These are phyloP conservation scores for Barnettozyma populi DNA, from an alignment of 805 yeast species.

Conservation along the genomic window DNA sequence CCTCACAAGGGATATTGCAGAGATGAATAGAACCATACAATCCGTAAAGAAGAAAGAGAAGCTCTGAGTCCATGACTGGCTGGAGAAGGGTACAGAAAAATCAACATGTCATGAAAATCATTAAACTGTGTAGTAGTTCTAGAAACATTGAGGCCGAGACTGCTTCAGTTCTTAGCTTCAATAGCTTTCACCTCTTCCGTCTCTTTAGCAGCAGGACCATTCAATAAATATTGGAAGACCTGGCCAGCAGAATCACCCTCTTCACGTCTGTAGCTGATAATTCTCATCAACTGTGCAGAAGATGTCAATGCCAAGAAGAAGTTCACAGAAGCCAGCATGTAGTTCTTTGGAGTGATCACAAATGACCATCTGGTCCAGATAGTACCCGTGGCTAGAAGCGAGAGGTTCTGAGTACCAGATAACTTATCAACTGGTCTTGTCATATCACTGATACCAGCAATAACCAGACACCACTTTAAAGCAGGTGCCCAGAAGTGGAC, in stretches of 20 bases:
- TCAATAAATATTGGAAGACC: constrained; percentile 41
- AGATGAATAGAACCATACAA: constrained; percentile 17
- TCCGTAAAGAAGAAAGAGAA: constrained; percentile 7
- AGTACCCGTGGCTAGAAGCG: constrained; percentile 84
- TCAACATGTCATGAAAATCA: constrained; percentile 6
- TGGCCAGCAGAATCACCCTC: constrained; percentile 60
- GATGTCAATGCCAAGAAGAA: constrained; percentile 91
- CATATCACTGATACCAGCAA: constrained; percentile 86
- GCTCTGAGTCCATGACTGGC: not conserved
- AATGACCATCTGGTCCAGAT: constrained; percentile 99
- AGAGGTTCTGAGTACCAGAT: constrained; percentile 71
- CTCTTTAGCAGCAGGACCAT: constrained; percentile 2
- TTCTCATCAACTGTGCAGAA: constrained; percentile 72
- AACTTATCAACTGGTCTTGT: constrained; percentile 88
- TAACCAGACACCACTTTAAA: constrained; percentile 69
- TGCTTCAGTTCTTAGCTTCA: constrained; percentile 1
- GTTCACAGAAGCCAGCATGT: constrained; percentile 85
- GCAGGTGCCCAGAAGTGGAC: constrained; percentile 80
- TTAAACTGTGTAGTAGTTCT: constrained; percentile 1
- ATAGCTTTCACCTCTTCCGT: not conserved
- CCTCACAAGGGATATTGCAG: constrained; percentile 17
- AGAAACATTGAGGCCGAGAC: not conserved
- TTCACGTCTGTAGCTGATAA: constrained; percentile 56
- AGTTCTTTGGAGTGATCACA: constrained; percentile 85
- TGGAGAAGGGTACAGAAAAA: not conserved